Evolutionary conservation across 2,329 filamentous ascomycete species (phyloP).

Genomic region (Sporothrix protearum): DNA sequence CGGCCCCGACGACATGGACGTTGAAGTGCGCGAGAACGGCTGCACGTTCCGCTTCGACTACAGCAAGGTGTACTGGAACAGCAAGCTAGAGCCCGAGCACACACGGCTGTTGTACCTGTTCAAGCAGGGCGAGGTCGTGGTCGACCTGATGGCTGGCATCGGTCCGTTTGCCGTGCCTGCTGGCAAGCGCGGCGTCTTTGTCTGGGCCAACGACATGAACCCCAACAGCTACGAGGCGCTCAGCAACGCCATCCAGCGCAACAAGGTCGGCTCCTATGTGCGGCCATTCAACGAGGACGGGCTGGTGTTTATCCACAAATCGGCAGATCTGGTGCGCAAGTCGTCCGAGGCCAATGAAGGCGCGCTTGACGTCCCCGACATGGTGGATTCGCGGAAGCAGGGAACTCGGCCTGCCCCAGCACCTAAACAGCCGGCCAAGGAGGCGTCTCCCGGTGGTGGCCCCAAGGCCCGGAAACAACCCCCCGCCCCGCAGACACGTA

Average conservation of each 20-base stretch:
- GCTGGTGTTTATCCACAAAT: constrained; percentile 69
- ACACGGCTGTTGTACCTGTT: constrained; percentile 73
- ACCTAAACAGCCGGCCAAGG: background rate
- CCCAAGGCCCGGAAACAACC: background rate
- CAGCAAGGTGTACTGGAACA: constrained; percentile 97
- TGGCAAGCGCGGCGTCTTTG: constrained; percentile 83
- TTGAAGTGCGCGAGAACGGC: constrained; percentile 74
- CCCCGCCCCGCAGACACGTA: constrained; percentile 31
- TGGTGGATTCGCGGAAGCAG: constrained; percentile 25
- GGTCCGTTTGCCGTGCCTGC: constrained; percentile 92
- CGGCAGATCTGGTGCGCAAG: constrained; percentile 58
- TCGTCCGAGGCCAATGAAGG: constrained; percentile 49
- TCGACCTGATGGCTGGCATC: constrained; percentile 96
- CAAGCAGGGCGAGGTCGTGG: constrained; percentile 79
- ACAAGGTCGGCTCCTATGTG: constrained; percentile 77
- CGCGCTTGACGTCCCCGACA: constrained; percentile 26
- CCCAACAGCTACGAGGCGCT: constrained; percentile 78
- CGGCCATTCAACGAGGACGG: constrained; percentile 79
- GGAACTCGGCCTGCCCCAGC: constrained; percentile 6
- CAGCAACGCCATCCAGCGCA: constrained; percentile 64
- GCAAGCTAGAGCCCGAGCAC: constrained; percentile 84
- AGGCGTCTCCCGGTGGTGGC: background rate
- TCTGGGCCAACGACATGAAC: constrained; percentile 97
- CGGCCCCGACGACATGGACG: constrained; percentile 76
- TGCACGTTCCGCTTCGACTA: constrained; percentile 94